Percentiles rank a stretch among this genome's conserved stretches.
phyloP scores from a whole-genome alignment of 495 filamentous ascomycete genomes.

The Filosporella fistucella region DNA sequence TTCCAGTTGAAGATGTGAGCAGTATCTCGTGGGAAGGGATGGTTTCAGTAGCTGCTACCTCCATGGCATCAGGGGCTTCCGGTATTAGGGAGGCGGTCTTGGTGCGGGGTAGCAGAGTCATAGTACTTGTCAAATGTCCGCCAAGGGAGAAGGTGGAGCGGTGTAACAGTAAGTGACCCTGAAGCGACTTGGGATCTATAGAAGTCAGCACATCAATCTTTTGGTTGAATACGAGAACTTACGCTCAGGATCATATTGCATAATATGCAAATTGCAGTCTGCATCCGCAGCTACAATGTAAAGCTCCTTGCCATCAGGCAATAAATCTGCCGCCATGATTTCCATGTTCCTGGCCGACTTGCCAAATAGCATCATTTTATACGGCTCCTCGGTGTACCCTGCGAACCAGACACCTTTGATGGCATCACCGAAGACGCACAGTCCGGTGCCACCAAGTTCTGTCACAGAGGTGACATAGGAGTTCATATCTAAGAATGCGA shows the following conservation, averaged over 20 bases:
- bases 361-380: slow-evolving; percentile 90
- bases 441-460: slow-evolving; percentile 73
- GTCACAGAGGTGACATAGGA: slow-evolving; percentile 81
- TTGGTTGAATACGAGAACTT: slow-evolving; percentile 23
- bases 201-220: background rate
- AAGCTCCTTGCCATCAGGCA: slow-evolving; percentile 79
- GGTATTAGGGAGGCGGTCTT: slow-evolving; percentile 37
- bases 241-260: slow-evolving; percentile 93
- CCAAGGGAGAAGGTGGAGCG: slow-evolving; percentile 78
- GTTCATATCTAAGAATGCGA: slow-evolving; percentile 98
- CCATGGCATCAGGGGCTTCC: slow-evolving; percentile 29
- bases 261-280: slow-evolving; percentile 77
- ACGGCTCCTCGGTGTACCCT: slow-evolving; percentile 92
- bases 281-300: slow-evolving; percentile 80
- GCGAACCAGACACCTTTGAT: slow-evolving; percentile 93
- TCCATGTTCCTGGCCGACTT: slow-evolving; percentile 74
- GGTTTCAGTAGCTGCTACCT: slow-evolving; percentile 20
- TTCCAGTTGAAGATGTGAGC: slow-evolving; percentile 71
- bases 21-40: slow-evolving; percentile 50
- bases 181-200: slow-evolving; percentile 86
- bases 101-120: slow-evolving; percentile 71
- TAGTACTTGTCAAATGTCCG: slow-evolving; percentile 67
- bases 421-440: slow-evolving; percentile 82
- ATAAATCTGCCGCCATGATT: slow-evolving; percentile 78
- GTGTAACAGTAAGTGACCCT: slow-evolving; percentile 81